phyloP scores from a whole-genome alignment of 139 green algal genomes.

The Tetradesmus lagerheimii region DNA sequence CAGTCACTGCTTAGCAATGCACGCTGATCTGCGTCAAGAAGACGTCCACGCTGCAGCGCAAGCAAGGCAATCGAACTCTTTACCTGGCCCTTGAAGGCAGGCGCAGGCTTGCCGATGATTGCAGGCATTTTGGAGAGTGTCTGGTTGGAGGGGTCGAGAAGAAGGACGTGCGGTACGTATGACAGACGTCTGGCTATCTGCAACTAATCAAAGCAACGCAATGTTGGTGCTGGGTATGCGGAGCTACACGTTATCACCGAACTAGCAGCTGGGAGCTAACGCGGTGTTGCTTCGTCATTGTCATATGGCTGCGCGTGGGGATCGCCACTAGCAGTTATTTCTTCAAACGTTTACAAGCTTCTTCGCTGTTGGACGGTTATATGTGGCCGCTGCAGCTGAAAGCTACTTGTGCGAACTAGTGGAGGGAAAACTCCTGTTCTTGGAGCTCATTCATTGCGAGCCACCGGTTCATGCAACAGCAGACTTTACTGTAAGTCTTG shows the following conservation, averaged over 20 bases:
- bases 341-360: neutral
- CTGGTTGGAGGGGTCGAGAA: neutral
- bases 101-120: constrained; percentile 60
- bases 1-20: neutral
- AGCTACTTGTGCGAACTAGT: neutral
- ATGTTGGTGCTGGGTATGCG: neutral
- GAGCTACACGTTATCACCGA: neutral
- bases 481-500: too few relatives aligned
- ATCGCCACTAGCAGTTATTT: neutral
- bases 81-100: constrained; percentile 54
- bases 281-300: neutral
- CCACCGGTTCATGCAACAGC: too few relatives aligned
- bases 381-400: neutral
- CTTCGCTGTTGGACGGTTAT: neutral
- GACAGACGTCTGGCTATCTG: neutral
- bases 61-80: neutral
- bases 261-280: neutral
- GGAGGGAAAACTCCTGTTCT: neutral
- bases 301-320: neutral
- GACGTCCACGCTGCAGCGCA: neutral
- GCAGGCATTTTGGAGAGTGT: constrained; percentile 48
- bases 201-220: neutral
- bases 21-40: neutral
- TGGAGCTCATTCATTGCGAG: neutral
- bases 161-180: neutral